Evolutionary conservation across 2,329 filamentous ascomycete species (phyloP), one percentile per base, ranked within the genome.

Genomic region (Setomelanomma holmii): DNA sequence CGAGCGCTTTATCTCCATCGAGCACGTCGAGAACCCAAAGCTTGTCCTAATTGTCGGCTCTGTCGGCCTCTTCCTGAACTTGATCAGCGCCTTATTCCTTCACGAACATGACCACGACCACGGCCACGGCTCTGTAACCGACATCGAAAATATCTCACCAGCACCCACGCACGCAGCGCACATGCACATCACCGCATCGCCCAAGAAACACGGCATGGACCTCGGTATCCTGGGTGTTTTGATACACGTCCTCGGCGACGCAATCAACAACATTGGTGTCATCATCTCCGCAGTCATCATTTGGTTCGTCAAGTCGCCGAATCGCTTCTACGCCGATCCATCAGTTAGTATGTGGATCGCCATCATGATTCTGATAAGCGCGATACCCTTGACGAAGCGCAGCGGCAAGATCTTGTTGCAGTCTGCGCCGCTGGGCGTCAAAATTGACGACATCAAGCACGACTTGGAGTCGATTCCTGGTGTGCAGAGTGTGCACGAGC

Each of bases 191-290:
- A 50, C 55, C 12, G 49, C 61, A 1, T 51, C 56, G 17, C 54
- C 63, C 5, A 68, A 63, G 21, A 61, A 65, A 16, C 61, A 66
- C 4, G 63, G 67, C 40, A 51, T 83, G 12, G 77, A 92, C 66
- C 77, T 92, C n/a, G 88, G 86, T 10, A 87, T 90, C 79, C 76
- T 89, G 55, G 89, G 86, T 1, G 88, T 90, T 1, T 66, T 92
- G 10, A 74, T 90, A 12, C 89, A 93, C 63, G 83, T 92, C 21
- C 64, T 89, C 2, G 86, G 88, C 24, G 89, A 93, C 64, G 87
- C 88, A 4, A 79, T 89, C 56, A 92, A 91, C 75, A 93, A 93
- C 61, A 71, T 91, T 10, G 89, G 88, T 8, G 89, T 93, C 53
- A 90, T 91, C 42, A 77, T 87, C 30, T 83, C 88, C 1, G 88